Base-by-base conservation (phyloP, 2,329 filamentous ascomycete genomes). In the Nakataea oryzae region DNA sequence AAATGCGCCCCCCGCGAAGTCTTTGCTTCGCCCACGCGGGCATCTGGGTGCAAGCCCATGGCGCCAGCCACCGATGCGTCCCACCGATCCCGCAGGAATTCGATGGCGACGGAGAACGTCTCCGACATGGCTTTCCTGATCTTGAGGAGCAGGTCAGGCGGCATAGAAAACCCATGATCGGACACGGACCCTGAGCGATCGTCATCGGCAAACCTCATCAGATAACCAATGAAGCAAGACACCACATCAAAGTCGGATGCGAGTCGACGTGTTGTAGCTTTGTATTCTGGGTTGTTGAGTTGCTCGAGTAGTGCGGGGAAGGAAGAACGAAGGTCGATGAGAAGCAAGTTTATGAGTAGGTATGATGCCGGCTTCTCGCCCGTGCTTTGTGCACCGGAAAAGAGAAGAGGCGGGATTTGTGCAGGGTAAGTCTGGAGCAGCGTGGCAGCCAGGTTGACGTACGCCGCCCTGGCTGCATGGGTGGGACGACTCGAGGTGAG, bases 41-140 rank as follows among this genome's bases (percentile, higher is more conserved):
- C 83, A 12, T 81, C 79, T 1, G 81, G 81, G 67, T 88, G 83
- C 8, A 88, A 70, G 3, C 85, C 85, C 70, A 81, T 79, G 8
- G 83, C 82, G 13, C 85, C 86, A 3, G 85, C 81, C n/a, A 83
- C 75, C 2, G 83, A 81, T 5, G 83, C 84, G 68, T 90, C 87
- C 84, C 85, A 89, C n/a, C 86, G 76, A 68, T 90, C 87, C 54
- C 86, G 81, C 1, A 90, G 77, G 69, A 86, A 87, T 72, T 89
- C 87, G 63, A 86, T 79, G 0, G 81, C 80, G 1, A 86, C 72
- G 0, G 84, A 84, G 69, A 89, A 78, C 3, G 86, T 85, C 68
- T 90, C 87, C 1, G 81, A 78, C 60, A 89, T 79, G 61, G 80
- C 76, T 59, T 79, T 83, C 54, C 85, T 80, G 7, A 89, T 73